Evolutionary conservation across 192 early-diverging fungal genomes (phyloP).

Genomic region (Paraglomus brasilianum): DNA sequence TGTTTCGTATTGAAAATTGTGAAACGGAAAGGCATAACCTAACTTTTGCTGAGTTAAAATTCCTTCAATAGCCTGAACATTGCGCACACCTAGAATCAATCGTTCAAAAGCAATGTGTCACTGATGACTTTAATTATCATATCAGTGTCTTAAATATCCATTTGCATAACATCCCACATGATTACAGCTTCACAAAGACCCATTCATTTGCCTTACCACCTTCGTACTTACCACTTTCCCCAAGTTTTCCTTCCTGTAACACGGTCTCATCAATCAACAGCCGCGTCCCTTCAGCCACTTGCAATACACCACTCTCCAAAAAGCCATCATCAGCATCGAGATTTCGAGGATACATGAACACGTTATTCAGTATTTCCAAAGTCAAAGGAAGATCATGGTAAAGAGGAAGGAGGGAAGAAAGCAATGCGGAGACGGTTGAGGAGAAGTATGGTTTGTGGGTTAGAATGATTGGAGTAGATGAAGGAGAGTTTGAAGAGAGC

Average conservation of each 20-base stretch:
- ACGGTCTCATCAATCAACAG: constrained; percentile 71
- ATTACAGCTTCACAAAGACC: background rate
- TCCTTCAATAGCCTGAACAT: constrained; percentile 64
- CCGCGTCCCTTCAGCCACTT: constrained; percentile 58
- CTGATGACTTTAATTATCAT: background rate
- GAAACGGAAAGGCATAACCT: constrained; percentile 69
- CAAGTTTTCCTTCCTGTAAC: constrained; percentile 65
- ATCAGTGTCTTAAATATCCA: background rate
- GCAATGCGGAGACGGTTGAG: constrained; percentile 36
- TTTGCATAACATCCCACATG: background rate
- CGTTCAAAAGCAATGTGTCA: background rate
- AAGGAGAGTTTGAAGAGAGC: no score
- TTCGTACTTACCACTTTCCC: constrained; percentile 50
- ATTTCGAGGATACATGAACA: constrained; percentile 56
- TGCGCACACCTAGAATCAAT: constrained; percentile 53
- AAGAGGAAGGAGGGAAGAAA: constrained; percentile 54
- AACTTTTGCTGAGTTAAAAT: constrained; percentile 62
- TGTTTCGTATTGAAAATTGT: constrained; percentile 65
- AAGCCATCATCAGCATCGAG: constrained; percentile 41
- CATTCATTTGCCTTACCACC: no score
- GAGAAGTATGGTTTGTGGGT: constrained; percentile 28
- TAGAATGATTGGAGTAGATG: no score
- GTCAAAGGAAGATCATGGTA: constrained; percentile 63
- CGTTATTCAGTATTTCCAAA: constrained; percentile 58
- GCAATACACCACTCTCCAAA: constrained; percentile 61